phyloP scores from a whole-genome alignment of 1,284 basidiomycete genomes.

The Meira miltonrushii region DNA sequence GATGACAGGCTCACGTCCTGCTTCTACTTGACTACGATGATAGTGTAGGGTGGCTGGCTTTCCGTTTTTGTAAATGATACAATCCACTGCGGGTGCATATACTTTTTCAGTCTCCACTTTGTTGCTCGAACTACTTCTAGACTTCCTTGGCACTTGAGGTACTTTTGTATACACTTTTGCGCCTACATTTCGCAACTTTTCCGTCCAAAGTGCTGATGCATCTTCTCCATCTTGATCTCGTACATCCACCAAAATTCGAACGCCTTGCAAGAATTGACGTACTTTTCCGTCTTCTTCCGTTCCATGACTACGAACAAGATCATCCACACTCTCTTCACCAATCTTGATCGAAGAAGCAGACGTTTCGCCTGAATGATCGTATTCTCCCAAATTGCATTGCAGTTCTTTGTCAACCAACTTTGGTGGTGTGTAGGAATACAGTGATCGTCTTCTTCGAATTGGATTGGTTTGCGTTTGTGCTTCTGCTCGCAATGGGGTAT shows the following conservation, averaged over 20 bases:
- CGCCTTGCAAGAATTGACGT: constrained; percentile 25
- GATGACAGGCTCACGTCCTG: constrained; percentile 26
- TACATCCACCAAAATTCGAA: constrained; percentile 41
- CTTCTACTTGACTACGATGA: constrained; percentile 25
- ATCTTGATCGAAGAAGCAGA: background rate
- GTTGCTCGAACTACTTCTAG: background rate
- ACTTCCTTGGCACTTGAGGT: background rate
- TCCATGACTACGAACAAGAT: background rate
- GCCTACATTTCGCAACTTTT: constrained; percentile 35
- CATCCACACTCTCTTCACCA: background rate
- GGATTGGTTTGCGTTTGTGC: background rate
- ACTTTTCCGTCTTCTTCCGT: constrained; percentile 8
- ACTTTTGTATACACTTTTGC: constrained; percentile 31
- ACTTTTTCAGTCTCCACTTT: background rate
- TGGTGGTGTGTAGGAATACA: background rate
- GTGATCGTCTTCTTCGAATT: background rate
- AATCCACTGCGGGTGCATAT: constrained; percentile 10
- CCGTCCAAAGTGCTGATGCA: constrained; percentile 32
- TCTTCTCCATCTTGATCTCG: constrained; percentile 42
- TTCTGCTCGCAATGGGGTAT: too few species aligned
- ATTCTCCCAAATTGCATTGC: background rate
- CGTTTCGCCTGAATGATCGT: too few species aligned
- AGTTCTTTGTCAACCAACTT: background rate
- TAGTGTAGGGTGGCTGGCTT: constrained; percentile 33
- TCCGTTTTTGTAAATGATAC: constrained; percentile 42